Conservation (phyloP, 140 eudicot genomes). For the Ambrosia hybrid region DNA sequence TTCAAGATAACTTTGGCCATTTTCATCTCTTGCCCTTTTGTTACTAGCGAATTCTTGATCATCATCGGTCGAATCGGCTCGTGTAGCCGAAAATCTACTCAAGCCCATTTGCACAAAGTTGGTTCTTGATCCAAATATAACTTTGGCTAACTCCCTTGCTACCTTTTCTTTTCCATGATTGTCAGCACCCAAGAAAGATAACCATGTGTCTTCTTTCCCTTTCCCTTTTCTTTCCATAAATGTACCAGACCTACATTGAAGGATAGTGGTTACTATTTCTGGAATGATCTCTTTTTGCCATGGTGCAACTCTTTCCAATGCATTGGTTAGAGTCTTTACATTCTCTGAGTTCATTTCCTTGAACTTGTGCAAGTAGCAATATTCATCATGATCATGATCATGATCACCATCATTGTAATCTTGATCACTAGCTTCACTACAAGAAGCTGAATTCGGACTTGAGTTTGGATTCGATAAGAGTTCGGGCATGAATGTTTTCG, state of each 20-base stretch:
- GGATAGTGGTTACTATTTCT: conserved; percentile 55
- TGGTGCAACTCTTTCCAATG: conserved; percentile 69
- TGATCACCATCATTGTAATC: conserved; percentile 19
- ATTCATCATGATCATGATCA: conserved; percentile 16
- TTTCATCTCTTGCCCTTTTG: conserved; percentile 70
- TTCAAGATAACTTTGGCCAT: conserved; percentile 50
- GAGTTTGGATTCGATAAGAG: conserved; percentile 88
- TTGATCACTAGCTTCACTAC: conserved; percentile 72
- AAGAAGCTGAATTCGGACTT: conserved; percentile 86
- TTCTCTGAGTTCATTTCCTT: conserved; percentile 57
- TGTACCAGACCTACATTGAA: conserved; percentile 59
- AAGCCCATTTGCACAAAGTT: conserved; percentile 40
- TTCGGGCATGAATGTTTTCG: conserved; percentile 48
- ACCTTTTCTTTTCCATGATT: conserved; percentile 55
- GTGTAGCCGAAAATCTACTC: conserved; percentile 50
- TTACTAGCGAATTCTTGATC: conserved; percentile 56
- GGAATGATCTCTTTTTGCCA: conserved; percentile 75
- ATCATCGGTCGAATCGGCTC: conserved; percentile 42
- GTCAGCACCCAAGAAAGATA: conserved; percentile 64
- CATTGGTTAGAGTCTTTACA: conserved; percentile 40
- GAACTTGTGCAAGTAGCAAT: conserved; percentile 37
- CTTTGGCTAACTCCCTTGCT: conserved; percentile 63
- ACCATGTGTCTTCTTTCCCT: conserved; percentile 56
- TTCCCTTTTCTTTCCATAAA: conserved; percentile 28
- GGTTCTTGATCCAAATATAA: conserved; percentile 61